Base-by-base conservation (phyloP, 176 grass and related monocot species). In the Triticum monococcum region DNA sequence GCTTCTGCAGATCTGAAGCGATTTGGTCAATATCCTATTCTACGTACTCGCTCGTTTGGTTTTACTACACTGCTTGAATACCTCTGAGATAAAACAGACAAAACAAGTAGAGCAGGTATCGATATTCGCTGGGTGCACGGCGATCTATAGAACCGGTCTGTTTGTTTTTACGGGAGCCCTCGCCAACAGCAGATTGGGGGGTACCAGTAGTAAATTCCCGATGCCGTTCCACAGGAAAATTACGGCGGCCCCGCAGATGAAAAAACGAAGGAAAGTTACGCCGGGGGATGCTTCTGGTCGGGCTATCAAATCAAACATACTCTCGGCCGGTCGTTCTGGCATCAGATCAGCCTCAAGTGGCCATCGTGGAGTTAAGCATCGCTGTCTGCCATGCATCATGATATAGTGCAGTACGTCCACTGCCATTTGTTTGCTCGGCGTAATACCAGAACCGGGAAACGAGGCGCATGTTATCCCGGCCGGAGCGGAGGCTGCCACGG, bases 201-300 rank as follows among this genome's bases (percentile, higher is more conserved):
- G 9, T 41, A 11, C 68, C 23, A 11, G 14, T 13, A 63, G 14
- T 13, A 63, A 63, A 31, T 46, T 81, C 23, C 28, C 0, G 33
- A 20, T 13, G 79, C 20, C 22, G 9, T 31, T 30, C 3, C 4
- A 14, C 4, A 25, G 60, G 64, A 75, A 57, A 75, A 60, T 20
- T n/a, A 59, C 22, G 2, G 18, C 2, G 54, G 35, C 56, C 18
- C 56, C 56, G 18, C 14, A 52, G 13, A 5, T 50, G 5, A 11
- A 45, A 12, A 1, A 4, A 45, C 3, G 4, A 52, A 54, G 50
- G 6, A 18, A 54, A 54, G 16, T 54, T 54, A 54, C 20, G 0
- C 9, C 1, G 64, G 20, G 64, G 69, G 79, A 90, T 87, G 45
- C 60, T 66, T 84, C 35, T 74, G 80, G 75, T 80, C 80, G 89